Percentiles rank a stretch among this genome's conserved stretches.
These are phyloP conservation scores for Myxozyma neotropica DNA, from an alignment of 805 yeast genomes.

Conservation along the genomic window DNA sequence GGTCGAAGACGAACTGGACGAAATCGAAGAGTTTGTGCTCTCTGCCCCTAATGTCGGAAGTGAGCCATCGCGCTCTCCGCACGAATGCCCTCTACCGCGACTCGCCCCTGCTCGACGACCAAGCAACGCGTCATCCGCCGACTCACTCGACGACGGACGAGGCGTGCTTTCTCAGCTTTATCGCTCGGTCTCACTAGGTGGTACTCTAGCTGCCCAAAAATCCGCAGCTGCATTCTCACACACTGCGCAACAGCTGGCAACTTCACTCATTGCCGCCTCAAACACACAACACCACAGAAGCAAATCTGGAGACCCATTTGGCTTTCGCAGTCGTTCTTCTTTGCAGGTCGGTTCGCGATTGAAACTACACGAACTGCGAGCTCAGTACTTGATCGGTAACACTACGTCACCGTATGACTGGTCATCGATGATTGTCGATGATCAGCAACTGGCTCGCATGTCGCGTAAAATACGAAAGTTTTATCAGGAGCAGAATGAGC, in stretches of 20 bases:
- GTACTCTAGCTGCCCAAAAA: constrained; percentile 4
- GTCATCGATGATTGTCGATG: constrained; percentile 40
- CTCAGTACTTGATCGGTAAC: constrained; percentile 52
- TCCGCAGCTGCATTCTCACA: constrained; percentile 1
- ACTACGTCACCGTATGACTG: constrained; percentile 49
- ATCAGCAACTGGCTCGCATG: constrained; percentile 35
- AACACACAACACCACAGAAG: constrained; percentile 20
- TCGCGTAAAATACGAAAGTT: constrained; percentile 46
- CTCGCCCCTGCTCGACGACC: neutral
- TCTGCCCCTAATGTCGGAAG: neutral
- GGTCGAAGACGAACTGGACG: constrained; percentile 10
- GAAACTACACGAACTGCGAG: constrained; percentile 49
- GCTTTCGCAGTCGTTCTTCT: neutral
- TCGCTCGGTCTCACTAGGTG: constrained; percentile 19
- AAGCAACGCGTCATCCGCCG: neutral
- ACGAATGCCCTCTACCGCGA: neutral
- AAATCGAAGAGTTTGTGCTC: constrained; percentile 6
- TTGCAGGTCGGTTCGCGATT: constrained; percentile 29
- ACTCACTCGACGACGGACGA: neutral
- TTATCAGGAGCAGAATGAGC: constrained; percentile 62
- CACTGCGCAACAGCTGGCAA: constrained; percentile 11
- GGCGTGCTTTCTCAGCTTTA: constrained; percentile 10
- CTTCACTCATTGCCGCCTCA: constrained; percentile 22
- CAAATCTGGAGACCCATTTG: constrained; percentile 1
- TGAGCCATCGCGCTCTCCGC: neutral